Base-by-base conservation (phyloP, 83 land plant species). In the Isoetes engelmannii region DNA sequence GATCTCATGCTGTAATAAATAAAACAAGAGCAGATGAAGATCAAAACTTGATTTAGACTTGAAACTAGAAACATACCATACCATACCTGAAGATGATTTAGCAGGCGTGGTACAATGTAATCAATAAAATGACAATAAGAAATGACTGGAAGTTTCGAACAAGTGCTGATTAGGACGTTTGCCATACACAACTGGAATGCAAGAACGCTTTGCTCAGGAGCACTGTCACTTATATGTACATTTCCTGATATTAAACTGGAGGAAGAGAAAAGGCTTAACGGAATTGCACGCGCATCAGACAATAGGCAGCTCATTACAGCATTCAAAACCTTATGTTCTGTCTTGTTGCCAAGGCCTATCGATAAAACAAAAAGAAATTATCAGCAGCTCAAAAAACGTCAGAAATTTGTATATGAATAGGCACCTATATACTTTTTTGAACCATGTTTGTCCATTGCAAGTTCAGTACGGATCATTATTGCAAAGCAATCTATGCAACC, bases 401-500 rank as follows among this genome's bases (percentile, higher is more conserved):
- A 28, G 17, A 51, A 51, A 12, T 15, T 12, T 51, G 55, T 3
- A 51, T 51, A 51, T 51, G 55, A 12, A 51, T 15, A 51, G 1
- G 17, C 17, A 51, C 55, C 13, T 51, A 51, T 51, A 17, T 15
- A 12, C 3, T 12, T 51, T 12, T 12, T 12, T 51, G 55, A 12
- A 3, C 55, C 55, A 17, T 15, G 17, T 51, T 12, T 15, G 55
- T 12, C 13, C 17, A 51, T 51, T 15, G 15, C 55, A 51, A 59
- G 62, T 18, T 59, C 62, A 10, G 62, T 18, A 18, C 62, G 62
- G 62, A 59, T 59, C 19, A 18, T 18, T 12, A 59, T 12, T 18
- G 62, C 62, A 18, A 59, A 59, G 28, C 18, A 59, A 18, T 59
- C 62, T 8, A 59, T 59, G 28, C 62, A 59, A 19, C 62, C 62